Evolutionary conservation across 768 basidiomycete genomes (phyloP), one percentile per base, ranked within the genome.

Genomic region (Chiua virens): DNA sequence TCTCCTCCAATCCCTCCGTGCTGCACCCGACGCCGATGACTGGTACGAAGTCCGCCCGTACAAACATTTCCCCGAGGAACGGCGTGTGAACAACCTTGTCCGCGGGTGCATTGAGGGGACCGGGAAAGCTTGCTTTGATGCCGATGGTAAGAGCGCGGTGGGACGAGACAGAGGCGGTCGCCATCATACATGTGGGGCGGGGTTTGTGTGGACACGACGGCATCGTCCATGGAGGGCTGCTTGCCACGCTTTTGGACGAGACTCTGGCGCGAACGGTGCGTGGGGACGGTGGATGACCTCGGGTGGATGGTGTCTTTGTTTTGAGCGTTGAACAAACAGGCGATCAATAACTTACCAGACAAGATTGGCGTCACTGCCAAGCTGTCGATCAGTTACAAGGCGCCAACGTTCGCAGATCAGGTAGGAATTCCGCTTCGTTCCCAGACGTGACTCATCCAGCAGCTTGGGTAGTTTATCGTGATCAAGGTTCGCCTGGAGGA

Each of bases 181-280:
- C 83, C 6, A 73, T 97, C 52, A 49, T 94, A 2, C 96, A 98
- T 60, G 74, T 97, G 3, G 96, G 96, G 2, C 72, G 89, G 37
- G 89, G 86, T 3, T 55, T 98, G 45, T 98, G 96, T 63, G 95
- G 91, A 4, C 88, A 96, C 55, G 93, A 96, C 69, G 96, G 96
- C 0, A 93, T 99, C 54, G 73, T 98, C 3, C 96, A 99, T 60
- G 96, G 96, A 0, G 96, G 96, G 2, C 61, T 98, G 52, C 74
- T 98, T 18, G 92, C 94, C 35, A 97, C 93, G 2, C 68, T 98
- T 17, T 66, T 97, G 49, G 96, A 99, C 56, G 96, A 99, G 75
- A 75, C 77, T 15, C 64, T 97, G 38, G 86, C 86, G 49, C 74
- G 96, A 53, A 87, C 83, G 60, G 95, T 95, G 62, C 54, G 85